These are phyloP conservation scores for Cryptococcus neoformans DNA, from an alignment of 1,284 basidiomycete genomes.

Conservation along the genomic window DNA sequence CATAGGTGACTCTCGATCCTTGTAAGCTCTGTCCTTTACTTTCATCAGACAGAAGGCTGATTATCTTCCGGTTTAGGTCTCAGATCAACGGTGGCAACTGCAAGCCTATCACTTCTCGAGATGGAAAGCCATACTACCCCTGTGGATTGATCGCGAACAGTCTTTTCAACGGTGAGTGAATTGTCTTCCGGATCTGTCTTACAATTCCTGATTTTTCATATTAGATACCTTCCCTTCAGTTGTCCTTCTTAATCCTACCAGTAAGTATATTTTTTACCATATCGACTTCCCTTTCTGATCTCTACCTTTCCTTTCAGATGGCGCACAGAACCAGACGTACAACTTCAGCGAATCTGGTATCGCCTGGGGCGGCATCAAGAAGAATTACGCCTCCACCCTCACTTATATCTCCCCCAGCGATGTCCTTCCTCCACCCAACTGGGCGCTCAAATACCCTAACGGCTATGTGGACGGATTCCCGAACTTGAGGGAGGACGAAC, in stretches of 20 bases:
- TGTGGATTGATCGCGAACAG: conserved; percentile 98
- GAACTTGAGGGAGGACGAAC: conserved; percentile 75
- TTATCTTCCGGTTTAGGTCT: conserved; percentile 17
- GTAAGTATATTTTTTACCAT: conserved; percentile 16
- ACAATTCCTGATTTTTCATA: background rate
- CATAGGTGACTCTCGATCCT: conserved; percentile 59
- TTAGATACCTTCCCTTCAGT: conserved; percentile 76
- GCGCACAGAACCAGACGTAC: conserved; percentile 58
- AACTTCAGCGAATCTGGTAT: conserved; percentile 77
- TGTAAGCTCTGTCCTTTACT: conserved; percentile 17
- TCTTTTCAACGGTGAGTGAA: conserved; percentile 80
- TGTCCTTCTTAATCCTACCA: conserved; percentile 56
- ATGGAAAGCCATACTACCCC: conserved; percentile 71
- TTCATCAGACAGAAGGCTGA: background rate
- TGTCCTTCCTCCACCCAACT: conserved; percentile 91
- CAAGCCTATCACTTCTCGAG: conserved; percentile 71
- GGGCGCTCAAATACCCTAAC: conserved; percentile 67
- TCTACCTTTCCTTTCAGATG: conserved; percentile 41
- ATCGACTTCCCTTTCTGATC: background rate
- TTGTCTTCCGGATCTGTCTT: background rate
- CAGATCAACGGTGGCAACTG: conserved; percentile 73
- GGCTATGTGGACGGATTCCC: conserved; percentile 75
- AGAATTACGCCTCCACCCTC: conserved; percentile 69
- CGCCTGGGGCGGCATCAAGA: conserved; percentile 89
- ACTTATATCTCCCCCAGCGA: conserved; percentile 58